Conservation (phyloP, 176 grass and related monocot species). For the Guadua angustifolia region DNA sequence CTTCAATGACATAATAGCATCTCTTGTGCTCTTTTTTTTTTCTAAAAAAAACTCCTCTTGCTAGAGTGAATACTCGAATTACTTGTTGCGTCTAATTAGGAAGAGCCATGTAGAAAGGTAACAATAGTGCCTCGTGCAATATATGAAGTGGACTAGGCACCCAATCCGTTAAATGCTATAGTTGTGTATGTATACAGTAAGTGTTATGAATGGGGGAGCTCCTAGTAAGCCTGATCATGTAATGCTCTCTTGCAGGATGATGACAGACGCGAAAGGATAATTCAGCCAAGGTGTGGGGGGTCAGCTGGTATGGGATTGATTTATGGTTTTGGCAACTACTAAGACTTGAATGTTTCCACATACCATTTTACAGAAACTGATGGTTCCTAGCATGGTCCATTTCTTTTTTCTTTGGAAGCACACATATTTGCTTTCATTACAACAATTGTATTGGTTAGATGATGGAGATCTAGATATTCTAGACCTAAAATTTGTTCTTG, state of each 20-base stretch:
- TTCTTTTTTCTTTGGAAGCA: not conserved
- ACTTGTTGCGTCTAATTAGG: not conserved
- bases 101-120: not conserved
- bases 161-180: not conserved
- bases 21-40: not conserved
- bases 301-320: slow-evolving; percentile 67
- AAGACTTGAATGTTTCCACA: slow-evolving; percentile 2
- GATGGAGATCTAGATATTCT: slow-evolving; percentile 6
- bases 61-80: slow-evolving; percentile 7
- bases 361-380: not conserved
- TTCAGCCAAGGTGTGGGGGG: slow-evolving; percentile 52
- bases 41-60: not conserved
- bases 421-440: slow-evolving; percentile 12
- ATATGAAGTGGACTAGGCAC: not conserved
- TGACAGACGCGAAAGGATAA: slow-evolving; percentile 38
- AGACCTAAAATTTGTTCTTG: slow-evolving; percentile 10
- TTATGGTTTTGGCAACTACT: slow-evolving; percentile 19
- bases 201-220: not conserved
- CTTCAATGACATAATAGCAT: not conserved
- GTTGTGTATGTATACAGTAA: slow-evolving; percentile 17
- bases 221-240: slow-evolving; percentile 16
- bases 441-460: slow-evolving; percentile 15
- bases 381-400: slow-evolving; percentile 1
- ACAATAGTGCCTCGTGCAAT: not conserved
- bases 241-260: slow-evolving; percentile 56